Percentiles rank a stretch among this genome's conserved stretches.
These are phyloP conservation scores for Neurospora pannonica DNA, from an alignment of 495 filamentous ascomycete genomes.

Conservation along the genomic window DNA sequence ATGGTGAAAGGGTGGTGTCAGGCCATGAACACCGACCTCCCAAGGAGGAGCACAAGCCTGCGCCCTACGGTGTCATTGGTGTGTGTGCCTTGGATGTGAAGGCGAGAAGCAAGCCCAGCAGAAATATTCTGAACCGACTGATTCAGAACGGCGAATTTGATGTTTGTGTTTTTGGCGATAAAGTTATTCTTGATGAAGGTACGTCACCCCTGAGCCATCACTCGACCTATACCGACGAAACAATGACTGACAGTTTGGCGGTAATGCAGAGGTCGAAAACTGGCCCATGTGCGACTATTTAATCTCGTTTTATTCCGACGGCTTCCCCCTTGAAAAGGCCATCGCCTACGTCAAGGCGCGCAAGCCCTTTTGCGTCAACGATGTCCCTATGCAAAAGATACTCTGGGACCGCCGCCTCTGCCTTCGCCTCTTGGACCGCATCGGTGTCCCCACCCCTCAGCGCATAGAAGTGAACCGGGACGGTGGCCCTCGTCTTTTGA, in stretches of 20 bases:
- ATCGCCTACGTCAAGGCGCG: slow-evolving; percentile 86
- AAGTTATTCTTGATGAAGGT: slow-evolving; percentile 92
- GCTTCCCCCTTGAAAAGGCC: slow-evolving; percentile 93
- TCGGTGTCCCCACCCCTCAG: slow-evolving; percentile 79
- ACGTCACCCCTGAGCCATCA: slow-evolving; percentile 19
- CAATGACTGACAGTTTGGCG: slow-evolving; percentile 9
- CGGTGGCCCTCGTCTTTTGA: slow-evolving; percentile 73
- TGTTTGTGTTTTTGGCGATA: slow-evolving; percentile 94
- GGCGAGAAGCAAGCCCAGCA: slow-evolving; percentile 88
- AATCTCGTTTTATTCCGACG: slow-evolving; percentile 95
- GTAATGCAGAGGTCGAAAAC: slow-evolving; percentile 50
- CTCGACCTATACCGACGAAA: not conserved
- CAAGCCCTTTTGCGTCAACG: slow-evolving; percentile 95
- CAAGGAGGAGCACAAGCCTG: slow-evolving; percentile 41
- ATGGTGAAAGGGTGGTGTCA: slow-evolving; percentile 39
- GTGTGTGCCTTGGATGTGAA: slow-evolving; percentile 95
- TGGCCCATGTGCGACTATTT: slow-evolving; percentile 82
- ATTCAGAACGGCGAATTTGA: slow-evolving; percentile 89
- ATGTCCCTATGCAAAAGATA: slow-evolving; percentile 95
- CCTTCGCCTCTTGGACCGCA: slow-evolving; percentile 74
- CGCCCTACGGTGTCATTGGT: slow-evolving; percentile 59
- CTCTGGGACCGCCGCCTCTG: slow-evolving; percentile 93
- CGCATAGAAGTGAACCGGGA: slow-evolving; percentile 91
- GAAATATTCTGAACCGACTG: slow-evolving; percentile 87
- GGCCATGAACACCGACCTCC: slow-evolving; percentile 23